Base-by-base conservation (phyloP, 2,329 filamentous ascomycete species). In the Diaporthe sp. region DNA sequence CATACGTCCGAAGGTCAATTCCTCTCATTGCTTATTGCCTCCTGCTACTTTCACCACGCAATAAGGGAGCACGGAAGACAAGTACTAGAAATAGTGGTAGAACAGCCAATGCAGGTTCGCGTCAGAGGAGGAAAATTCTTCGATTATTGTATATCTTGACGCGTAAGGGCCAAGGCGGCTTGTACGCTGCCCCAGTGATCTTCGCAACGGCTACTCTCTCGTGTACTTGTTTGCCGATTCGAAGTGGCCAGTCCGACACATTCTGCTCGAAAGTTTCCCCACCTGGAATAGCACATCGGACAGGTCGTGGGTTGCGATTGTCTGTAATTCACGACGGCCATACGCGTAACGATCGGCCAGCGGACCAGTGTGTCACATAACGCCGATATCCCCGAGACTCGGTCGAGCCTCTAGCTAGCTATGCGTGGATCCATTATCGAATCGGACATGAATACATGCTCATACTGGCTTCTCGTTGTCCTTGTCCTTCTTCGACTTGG, bases 401-500 rank as follows among this genome's bases (percentile, higher is more conserved):
- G 33, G 8, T 15, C n/a, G n/a, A 30, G 33, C 64, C 33, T 12
- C 40, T 42, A 42, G 42, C 30, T 52, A 52, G 47, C n/a, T 40
- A 30, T 15, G 33, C 35, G 19, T 33, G n/a, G n/a, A n/a, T 28
- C n/a, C 10, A 22, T 38, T 40, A 15, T 35, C 13, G 8, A 13
- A 22, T 9, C n/a, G 4, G 10, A 9, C 28, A 54, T 57, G 58
- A 8, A 17, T 40, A 19, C 30, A 47, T 17, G 35, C 60, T 67
- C 28, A 42, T 47, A 76, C 75, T 22, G 75, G 75, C 47, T 74
- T 67, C 15, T 74, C 68, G 12, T 50, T 42, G 8, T 74, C 75
- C 54, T 66, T 69, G n/a, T 76, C 75, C 72, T 60, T 76, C 70
- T 73, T 75, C 19, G 70, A 75, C 40, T 68, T 73, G 15, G 75